These are phyloP conservation scores for Lonicera japonica DNA, from an alignment of 129 eudicot species.

Conservation along the genomic window DNA sequence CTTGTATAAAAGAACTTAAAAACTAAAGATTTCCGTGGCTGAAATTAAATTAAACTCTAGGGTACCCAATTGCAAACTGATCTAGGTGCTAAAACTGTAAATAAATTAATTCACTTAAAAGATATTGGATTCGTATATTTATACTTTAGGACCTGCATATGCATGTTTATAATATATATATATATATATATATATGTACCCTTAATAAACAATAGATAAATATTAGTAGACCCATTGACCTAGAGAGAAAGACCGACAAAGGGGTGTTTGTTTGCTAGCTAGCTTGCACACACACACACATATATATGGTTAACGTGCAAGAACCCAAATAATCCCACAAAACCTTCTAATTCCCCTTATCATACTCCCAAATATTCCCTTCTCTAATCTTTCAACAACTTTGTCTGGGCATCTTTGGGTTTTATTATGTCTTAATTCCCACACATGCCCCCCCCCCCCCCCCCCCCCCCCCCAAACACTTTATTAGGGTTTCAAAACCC, in stretches of 20 bases:
- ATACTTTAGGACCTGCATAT: no score
- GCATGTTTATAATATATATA: no score
- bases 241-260: conserved; percentile 27
- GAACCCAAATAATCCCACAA: conserved; percentile 36
- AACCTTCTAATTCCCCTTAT: conserved; percentile 88
- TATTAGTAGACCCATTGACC: conserved; percentile 16
- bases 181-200: no score
- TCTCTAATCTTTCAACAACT: conserved; percentile 85
- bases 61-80: no score
- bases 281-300: not conserved
- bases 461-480: conserved; percentile 9
- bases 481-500: conserved; percentile 62
- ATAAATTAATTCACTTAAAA: no score
- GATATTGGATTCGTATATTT: no score
- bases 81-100: no score
- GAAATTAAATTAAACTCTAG: no score
- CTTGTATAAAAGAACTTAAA: no score
- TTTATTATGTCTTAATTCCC: conserved; percentile 71
- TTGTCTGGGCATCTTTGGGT: conserved; percentile 89
- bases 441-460: conserved; percentile 50
- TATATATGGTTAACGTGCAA: conserved; percentile 18
- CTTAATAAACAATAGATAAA: not conserved
- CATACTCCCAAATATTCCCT: conserved; percentile 90
- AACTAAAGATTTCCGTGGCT: no score
- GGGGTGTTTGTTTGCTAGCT: conserved; percentile 24